These are phyloP conservation scores for Cladosporium sp. DNA, from an alignment of 2,329 filamentous ascomycete species.

Conservation along the genomic window DNA sequence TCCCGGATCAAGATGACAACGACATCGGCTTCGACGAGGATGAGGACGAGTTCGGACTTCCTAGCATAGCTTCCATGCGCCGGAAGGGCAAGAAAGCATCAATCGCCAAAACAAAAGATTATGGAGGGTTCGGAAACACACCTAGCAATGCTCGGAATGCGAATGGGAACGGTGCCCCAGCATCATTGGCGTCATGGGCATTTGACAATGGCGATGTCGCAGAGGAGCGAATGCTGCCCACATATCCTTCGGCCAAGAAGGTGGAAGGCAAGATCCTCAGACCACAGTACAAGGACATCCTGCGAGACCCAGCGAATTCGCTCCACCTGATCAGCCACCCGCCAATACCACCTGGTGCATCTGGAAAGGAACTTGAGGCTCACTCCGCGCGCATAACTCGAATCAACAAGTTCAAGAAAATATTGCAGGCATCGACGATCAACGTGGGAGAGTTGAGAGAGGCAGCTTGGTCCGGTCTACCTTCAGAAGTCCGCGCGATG, in stretches of 20 bases:
- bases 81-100: constrained; percentile 60
- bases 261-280: constrained; percentile 92
- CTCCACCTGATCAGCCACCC: constrained; percentile 92
- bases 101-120: constrained; percentile 47
- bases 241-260: constrained; percentile 86
- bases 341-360: constrained; percentile 68
- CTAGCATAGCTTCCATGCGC: constrained; percentile 89
- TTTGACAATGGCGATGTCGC: constrained; percentile 93
- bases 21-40: constrained; percentile 80
- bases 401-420: constrained; percentile 98
- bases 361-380: constrained; percentile 79
- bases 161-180: constrained; percentile 23
- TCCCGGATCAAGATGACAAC: constrained; percentile 65
- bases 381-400: constrained; percentile 85
- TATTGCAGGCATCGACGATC: constrained; percentile 89
- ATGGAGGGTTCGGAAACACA: constrained; percentile 34
- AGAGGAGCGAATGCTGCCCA: constrained; percentile 74
- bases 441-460: constrained; percentile 79
- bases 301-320: constrained; percentile 83
- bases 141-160: constrained; percentile 21
- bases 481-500: constrained; percentile 94
- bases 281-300: constrained; percentile 95
- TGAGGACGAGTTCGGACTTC: constrained; percentile 92
- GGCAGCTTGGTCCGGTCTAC: constrained; percentile 90
- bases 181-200: constrained; percentile 46